A percentile compares a stretch with the other conserved stretches of the same genome.
phyloP scores from a whole-genome alignment of 192 early-diverging fungal species.

The Obelidium mucronatum region DNA sequence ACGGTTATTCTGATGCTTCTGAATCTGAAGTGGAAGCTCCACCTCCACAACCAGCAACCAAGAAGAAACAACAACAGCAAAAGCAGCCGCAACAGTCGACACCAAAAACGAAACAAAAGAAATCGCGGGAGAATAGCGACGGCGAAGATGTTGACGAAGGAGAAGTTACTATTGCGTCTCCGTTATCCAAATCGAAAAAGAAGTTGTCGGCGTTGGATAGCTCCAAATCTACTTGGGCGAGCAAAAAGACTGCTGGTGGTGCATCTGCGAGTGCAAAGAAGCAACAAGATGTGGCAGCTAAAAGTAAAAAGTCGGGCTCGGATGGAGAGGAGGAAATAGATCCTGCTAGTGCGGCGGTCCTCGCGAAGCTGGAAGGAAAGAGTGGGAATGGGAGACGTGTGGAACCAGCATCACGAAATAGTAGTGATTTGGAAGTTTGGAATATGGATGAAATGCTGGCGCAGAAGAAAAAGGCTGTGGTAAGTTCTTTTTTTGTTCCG shows the following conservation, averaged over 20 bases:
- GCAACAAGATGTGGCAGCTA: background rate
- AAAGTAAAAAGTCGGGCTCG: background rate
- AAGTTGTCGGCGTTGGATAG: background rate
- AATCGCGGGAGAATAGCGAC: background rate
- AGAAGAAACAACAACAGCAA: too few species aligned
- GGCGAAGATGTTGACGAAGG: too few species aligned
- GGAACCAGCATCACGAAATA: background rate
- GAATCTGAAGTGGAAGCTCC: background rate
- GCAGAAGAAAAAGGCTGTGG: slow-evolving; percentile 13
- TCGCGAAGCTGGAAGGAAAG: slow-evolving; percentile 11
- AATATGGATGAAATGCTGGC: slow-evolving; percentile 6
- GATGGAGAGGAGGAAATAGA: background rate
- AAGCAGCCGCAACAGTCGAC: too few species aligned
- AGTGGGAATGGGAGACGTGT: background rate
- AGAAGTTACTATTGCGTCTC: too few species aligned
- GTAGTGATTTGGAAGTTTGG: slow-evolving; percentile 12
- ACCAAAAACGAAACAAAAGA: background rate
- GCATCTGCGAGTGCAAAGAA: background rate
- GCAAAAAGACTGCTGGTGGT: background rate
- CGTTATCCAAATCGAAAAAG: background rate
- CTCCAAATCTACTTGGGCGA: background rate
- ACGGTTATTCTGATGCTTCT: background rate
- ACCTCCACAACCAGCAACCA: background rate
- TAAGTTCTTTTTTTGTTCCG: background rate
- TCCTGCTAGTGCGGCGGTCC: background rate